Evolutionary conservation across 495 filamentous ascomycete genomes (phyloP).

Genomic region (Pyrenula massariospora): DNA sequence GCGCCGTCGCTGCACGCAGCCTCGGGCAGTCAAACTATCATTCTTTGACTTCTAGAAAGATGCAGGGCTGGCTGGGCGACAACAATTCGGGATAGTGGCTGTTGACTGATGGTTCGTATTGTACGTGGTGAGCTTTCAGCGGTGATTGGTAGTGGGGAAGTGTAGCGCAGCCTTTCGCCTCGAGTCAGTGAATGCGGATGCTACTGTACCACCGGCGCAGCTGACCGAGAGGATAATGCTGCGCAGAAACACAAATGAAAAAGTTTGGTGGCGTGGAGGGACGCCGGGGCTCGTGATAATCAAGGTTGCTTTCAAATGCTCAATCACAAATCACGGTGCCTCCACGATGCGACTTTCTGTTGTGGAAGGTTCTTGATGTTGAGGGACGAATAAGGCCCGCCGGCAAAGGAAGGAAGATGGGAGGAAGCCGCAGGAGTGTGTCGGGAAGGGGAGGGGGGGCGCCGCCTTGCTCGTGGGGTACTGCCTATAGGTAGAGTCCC

Average conservation of each 20-base stretch:
- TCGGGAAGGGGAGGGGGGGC: too few species aligned
- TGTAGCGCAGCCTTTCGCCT: too few species aligned
- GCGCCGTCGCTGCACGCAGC: not conserved
- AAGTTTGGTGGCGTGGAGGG: not conserved
- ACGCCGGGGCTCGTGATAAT: too few species aligned
- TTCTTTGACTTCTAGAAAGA: not conserved
- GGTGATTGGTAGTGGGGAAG: not conserved
- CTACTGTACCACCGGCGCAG: not conserved
- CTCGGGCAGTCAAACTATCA: not conserved
- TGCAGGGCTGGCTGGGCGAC: not conserved
- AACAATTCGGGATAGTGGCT: not conserved
- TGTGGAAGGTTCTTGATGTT: too few species aligned
- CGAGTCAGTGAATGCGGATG: not conserved
- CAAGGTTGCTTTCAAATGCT: too few species aligned
- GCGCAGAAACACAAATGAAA: not conserved
- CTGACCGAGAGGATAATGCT: not conserved
- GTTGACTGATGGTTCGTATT: not conserved
- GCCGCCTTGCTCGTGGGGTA: too few species aligned
- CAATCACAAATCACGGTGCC: too few species aligned
- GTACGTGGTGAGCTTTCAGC: not conserved
- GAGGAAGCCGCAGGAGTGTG: too few species aligned
- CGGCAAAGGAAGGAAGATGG: too few species aligned
- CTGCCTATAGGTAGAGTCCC: too few species aligned
- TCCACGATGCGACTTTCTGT: too few species aligned
- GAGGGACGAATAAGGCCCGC: too few species aligned